Base-by-base conservation (phyloP, 2,329 filamentous ascomycete genomes). In the Colletotrichum sp. region DNA sequence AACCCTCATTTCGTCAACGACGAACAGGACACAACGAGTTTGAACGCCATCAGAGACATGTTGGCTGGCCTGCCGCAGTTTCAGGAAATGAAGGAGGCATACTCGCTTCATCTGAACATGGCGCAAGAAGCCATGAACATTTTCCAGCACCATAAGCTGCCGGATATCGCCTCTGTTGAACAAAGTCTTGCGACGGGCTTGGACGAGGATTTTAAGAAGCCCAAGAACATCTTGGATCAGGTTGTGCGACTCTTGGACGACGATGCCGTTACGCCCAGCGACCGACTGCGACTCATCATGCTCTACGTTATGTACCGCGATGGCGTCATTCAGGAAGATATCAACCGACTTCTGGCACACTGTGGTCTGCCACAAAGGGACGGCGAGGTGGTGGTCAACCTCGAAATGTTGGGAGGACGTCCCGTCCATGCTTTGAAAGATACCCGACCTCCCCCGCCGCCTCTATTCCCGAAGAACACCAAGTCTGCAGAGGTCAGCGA, bases 21-120 rank as follows among this genome's bases (percentile, higher is more conserved):
- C 81, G 88, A 90, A 76, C 90, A 90, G 77, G 91, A 94, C 72
- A 90, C 92, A 36, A 93, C 93, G 55, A 97, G 92, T 81, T 88
- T 99, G 71, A 98, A 96, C 84, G 94, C 95, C 30, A 98, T 99
- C 84, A 95, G 97, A 81, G 96, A 98, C 84, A 99, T 99, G 97
- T 87, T 99, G 86, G 97, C 95, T 16, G 96, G 96, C 10, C 86
- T 99, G 74, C 96, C 96, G 14, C 95, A 98, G 81, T 99, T 98
- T 81, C 95, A 98, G 81, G 94, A 97, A 84, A 95, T 97, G 89
- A 98, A 98, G 84, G 95, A 98, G 82, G 93, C 95, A 3, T 99
- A 98, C 84, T 97, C 96, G 0, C 87, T 99, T 69, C 97, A 99
- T 84, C 88, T 99, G 56, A 96, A 93, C 79, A 98, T 99, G 96